phyloP scores from a whole-genome alignment of 768 basidiomycete species.

The Xanthoconium purpureum region DNA sequence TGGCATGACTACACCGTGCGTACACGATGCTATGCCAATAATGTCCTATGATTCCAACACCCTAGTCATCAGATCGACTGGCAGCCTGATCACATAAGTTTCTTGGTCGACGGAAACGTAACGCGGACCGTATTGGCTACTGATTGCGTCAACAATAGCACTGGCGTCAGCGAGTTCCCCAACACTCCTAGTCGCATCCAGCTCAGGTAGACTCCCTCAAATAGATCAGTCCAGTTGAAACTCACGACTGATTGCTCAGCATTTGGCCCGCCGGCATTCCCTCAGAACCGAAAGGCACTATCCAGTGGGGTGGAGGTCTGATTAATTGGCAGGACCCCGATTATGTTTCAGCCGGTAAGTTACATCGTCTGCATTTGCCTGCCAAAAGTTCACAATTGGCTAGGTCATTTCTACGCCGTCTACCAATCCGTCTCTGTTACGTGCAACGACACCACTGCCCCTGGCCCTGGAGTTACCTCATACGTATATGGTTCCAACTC shows the following conservation, averaged over 20 bases:
- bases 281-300: constrained; percentile 58
- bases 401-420: constrained; percentile 69
- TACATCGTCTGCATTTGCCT: background rate
- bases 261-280: constrained; percentile 82
- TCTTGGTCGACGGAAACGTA: constrained; percentile 64
- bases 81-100: constrained; percentile 65
- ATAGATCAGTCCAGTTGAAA: background rate
- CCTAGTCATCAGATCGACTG: constrained; percentile 63
- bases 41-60: background rate
- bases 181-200: constrained; percentile 79
- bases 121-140: constrained; percentile 67
- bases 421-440: constrained; percentile 60
- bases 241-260: constrained; percentile 28
- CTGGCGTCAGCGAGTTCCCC: constrained; percentile 66
- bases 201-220: constrained; percentile 51
- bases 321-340: constrained; percentile 82
- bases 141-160: constrained; percentile 48
- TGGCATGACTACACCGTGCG: constrained; percentile 77
- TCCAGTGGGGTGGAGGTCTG: constrained; percentile 80
- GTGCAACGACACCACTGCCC: constrained; percentile 51
- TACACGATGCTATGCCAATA: background rate
- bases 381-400: background rate
- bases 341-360: constrained; percentile 59
- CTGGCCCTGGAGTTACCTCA: constrained; percentile 49
- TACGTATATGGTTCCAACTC: constrained; percentile 63